These are phyloP conservation scores for barrel medic (Medicago truncatula) DNA, from an alignment of 306 rosid species.

Conservation along the genomic window DNA sequence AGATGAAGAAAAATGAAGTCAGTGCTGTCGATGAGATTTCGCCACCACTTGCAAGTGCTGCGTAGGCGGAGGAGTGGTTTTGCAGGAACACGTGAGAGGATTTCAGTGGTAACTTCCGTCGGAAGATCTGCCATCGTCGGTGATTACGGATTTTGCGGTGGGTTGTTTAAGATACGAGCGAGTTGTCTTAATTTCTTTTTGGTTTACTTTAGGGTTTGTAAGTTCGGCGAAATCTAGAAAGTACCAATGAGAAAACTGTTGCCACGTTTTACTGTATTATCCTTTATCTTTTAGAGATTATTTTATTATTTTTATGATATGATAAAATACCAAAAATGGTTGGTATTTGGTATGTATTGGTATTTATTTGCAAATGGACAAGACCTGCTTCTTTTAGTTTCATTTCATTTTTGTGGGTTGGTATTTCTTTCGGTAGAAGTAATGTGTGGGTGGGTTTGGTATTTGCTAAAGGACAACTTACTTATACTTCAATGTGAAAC, in stretches of 20 bases:
- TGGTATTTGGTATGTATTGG: no score
- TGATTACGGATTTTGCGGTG: neutral
- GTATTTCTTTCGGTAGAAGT: no score
- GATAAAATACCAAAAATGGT: neutral
- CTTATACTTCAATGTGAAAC: no score
- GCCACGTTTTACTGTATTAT: neutral
- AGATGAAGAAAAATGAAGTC: conserved; percentile 57
- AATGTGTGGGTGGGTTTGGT: no score
- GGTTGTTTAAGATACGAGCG: neutral
- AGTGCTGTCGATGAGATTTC: conserved; percentile 58
- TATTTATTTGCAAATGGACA: no score
- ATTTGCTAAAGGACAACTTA: no score
- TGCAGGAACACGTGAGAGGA: conserved; percentile 56
- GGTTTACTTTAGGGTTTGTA: conserved; percentile 23
- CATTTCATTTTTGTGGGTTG: no score
- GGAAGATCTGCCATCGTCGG: conserved; percentile 62
- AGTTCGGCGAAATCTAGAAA: neutral
- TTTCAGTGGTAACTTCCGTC: conserved; percentile 57
- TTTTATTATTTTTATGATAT: neutral
- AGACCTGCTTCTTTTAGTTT: no score
- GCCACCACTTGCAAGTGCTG: conserved; percentile 55
- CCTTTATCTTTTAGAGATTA: neutral
- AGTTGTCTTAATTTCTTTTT: neutral
- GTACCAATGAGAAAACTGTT: neutral
- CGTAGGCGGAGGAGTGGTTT: conserved; percentile 57